Evolutionary conservation across 106 monocot genomes (phyloP), one percentile per base, ranked within the genome.

Genomic region (Iris macrosiphon): DNA sequence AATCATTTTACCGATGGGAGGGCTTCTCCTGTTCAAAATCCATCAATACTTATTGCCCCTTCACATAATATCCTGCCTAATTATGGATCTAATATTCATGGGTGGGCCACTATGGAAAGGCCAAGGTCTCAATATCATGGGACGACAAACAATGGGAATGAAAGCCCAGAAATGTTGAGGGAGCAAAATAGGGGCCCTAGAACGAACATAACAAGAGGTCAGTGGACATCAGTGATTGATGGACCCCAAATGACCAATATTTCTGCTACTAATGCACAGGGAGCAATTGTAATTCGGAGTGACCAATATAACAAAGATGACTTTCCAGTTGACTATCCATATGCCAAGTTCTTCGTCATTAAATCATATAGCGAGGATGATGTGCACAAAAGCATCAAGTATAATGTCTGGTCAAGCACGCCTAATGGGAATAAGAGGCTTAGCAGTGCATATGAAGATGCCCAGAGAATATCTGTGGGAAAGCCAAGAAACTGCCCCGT

Each of bases 321-420:
- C 42, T 81, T 93, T 25, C 40, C 75, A 3, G 63, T 79, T 72
- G 80, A 78, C 7, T 75, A 73, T 65, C 61, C 71, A 48, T 62
- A 66, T 68, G 88, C 88, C 1, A 88, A 81, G 27, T 93, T 93
- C 40, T 88, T 75, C 64, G 78, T 93, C 12, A 84, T 93, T 14
- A 93, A 93, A 33, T 93, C 93, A 4, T 88, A 93, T 21, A 88
- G 93, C 30, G 93, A 93, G 60, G 88, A 93, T 70, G 93, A 93
- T 45, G 88, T 93, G 30, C 93, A 88, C 55, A 93, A 93, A 78
- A 93, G 88, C 61, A 84, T 93, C 30, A 93, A 93, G 30, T 93
- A 93, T 76, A 75, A 75, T 52, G 84, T 93, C 0, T 93, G 88
- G 93, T 88, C 93, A 20, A 93, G 93, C 56, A 93, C 88, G 16